Evolutionary conservation across 106 monocot species (phyloP), one percentile per base, ranked within the genome.

Genomic region (Vanilla planifolia): DNA sequence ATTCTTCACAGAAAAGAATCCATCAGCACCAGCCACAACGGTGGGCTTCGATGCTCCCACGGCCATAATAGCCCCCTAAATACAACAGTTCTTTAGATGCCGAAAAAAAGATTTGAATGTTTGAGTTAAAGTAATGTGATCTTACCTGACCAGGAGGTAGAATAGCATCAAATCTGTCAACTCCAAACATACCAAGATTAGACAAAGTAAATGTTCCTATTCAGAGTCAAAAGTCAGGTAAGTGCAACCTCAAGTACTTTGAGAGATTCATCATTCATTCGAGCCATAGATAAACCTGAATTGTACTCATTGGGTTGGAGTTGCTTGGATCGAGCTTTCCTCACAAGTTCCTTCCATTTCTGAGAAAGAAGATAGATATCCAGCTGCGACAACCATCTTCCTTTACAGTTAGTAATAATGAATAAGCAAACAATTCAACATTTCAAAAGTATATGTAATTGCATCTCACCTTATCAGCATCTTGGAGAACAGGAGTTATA

Each of bases 111-210:
- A 32, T 8, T 3, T 43, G 26, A 26, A 27, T 22, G 20, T 2
- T 57, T 3, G 13, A 2, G 20, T 19, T 43, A 43, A 71, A 30
- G 15, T 21, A n/a, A 19, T 61, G 41, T 14, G 56, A 45, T 32
- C 60, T 32, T 15, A 94, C 86, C 85, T 89, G 94, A 37, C 94
- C 94, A 43, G 94, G 89, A 64, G 93, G 93, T 47, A 93, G 93
- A 33, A 93, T 93, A 51, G 94, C 94, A 74, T 94, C 94, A 67
- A 94, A 94, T 74, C 86, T 82, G 50, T 94, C 94, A 14, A 94
- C 94, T 16, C 94, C 94, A 73, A 94, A 94, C 94, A 94, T 94
- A 53, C 94, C 94, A 70, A 94, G 65, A 65, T 94, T 94, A 25
- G 94, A 94, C 14, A 93, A 50, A 24, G 93, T 86, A 80, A 89